Base-by-base conservation (phyloP, 176 grass and related monocot genomes). In the Avena eriantha region DNA sequence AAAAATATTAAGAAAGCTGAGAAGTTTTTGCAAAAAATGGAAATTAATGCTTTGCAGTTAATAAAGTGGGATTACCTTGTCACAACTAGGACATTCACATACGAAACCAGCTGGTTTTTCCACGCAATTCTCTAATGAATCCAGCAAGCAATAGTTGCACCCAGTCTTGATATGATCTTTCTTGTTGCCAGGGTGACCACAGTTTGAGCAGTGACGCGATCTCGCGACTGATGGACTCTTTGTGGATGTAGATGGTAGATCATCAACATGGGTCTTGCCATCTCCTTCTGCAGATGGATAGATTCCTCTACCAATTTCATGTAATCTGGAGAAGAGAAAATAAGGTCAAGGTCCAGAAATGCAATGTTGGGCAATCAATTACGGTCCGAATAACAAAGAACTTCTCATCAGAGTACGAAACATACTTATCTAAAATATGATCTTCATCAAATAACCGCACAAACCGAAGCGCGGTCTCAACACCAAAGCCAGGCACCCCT, bases 101-200 rank as follows among this genome's bases (percentile, higher is more conserved):
- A 88, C 72, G 80, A 99, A 96, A 24, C 83, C 92, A 87, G 77
- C 72, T 89, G 84, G 80, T 59, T 99, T 99, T 87, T 90, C 80
- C 67, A 96, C 18, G 54, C 97, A 96, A 87, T 91, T 74, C 39
- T 93, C 76, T 36, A 90, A 86, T 45, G 89, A 78, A 78, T 84
- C 88, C 84, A 80, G 23, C 72, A 91, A 80, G 50, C 93, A 96
- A 90, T 93, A 92, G 80, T 93, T 93, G 77, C 94, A 96, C 23
- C 93, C 87, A 83, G 80, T 71, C 76, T 96, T 94, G 61, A 41
- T 85, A 81, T 99, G 94, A 88, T 79, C 76, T 87, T 85, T 99
- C 81, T 99, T 96, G 85, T 41, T 94, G 46, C 97, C 97, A 3
- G 92, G 97, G 80, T 99, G 97, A 86, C 94, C 97, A 88, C 94